A percentile compares a stretch with the other conserved stretches of the same genome.
Conservation (phyloP, 169 alveolate species). For the Theileria parva region DNA sequence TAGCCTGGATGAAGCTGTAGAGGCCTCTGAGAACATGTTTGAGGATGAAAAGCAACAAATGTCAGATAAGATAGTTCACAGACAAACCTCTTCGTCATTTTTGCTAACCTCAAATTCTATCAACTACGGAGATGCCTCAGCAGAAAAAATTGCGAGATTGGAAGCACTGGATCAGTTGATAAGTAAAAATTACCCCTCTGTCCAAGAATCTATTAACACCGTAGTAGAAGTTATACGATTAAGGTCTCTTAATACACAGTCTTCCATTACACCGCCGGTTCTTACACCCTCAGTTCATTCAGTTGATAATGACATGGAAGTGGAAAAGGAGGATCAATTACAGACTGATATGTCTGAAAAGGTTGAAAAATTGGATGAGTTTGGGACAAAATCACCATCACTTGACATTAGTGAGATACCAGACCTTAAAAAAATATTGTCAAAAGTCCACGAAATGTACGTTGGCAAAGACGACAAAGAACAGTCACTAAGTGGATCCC, state of each 20-base stretch:
- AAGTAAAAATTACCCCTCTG: background rate
- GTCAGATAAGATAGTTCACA: constrained; percentile 1
- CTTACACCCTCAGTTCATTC: background rate
- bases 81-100: constrained; percentile 5
- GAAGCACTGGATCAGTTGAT: background rate
- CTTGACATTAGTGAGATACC: background rate
- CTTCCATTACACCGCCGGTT: background rate
- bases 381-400: background rate
- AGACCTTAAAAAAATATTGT: background rate
- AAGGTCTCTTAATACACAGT: background rate
- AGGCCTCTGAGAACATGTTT: background rate
- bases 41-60: background rate
- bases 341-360: background rate
- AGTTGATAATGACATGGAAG: background rate
- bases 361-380: background rate
- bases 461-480: background rate
- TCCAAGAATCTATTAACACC: background rate
- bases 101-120: background rate
- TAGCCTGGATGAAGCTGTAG: background rate
- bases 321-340: background rate
- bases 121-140: background rate
- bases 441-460: background rate
- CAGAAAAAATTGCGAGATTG: background rate
- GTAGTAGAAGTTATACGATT: background rate
- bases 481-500: background rate